Conservation (phyloP, 345 rosid genomes). For the Chamaenerion angustifolium region DNA sequence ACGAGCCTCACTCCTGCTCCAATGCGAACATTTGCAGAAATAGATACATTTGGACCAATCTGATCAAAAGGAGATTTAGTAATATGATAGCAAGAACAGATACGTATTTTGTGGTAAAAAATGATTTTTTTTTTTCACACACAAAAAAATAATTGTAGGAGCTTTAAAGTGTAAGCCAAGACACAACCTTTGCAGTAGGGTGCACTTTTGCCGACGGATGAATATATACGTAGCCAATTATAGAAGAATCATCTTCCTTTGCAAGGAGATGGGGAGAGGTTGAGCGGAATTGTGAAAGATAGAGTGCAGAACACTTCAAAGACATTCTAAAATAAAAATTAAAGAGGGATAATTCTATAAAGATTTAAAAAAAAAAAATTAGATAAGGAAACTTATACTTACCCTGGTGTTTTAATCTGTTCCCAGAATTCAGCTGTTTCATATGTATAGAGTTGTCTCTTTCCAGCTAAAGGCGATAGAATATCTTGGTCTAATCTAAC, state of each 20-base stretch:
- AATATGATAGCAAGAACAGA: too few relatives aligned
- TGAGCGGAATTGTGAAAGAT: conserved; percentile 47
- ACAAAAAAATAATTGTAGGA: background rate
- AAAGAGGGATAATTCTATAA: too few relatives aligned
- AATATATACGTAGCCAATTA: conserved; percentile 59
- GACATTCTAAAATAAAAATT: conserved; percentile 25
- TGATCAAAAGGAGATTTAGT: conserved; percentile 11
- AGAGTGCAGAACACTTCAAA: conserved; percentile 57
- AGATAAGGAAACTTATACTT: background rate
- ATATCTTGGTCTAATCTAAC: conserved; percentile 89
- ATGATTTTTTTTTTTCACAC: background rate
- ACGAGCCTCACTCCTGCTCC: conserved; percentile 60
- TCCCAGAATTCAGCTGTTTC: conserved; percentile 79
- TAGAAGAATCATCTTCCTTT: conserved; percentile 33
- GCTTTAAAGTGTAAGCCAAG: background rate
- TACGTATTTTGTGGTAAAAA: background rate
- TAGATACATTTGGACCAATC: conserved; percentile 56
- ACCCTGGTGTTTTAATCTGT: conserved; percentile 89
- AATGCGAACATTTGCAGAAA: conserved; percentile 51
- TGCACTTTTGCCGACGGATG: conserved; percentile 84
- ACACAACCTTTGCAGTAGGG: conserved; percentile 64
- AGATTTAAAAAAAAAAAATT: too few relatives aligned
- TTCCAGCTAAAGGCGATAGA: conserved; percentile 80
- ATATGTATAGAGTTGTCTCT: conserved; percentile 64
- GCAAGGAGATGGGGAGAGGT: conserved; percentile 50